Base-by-base conservation (phyloP, 176 grass and related monocot species). In the Hsuehochloa calcarea region DNA sequence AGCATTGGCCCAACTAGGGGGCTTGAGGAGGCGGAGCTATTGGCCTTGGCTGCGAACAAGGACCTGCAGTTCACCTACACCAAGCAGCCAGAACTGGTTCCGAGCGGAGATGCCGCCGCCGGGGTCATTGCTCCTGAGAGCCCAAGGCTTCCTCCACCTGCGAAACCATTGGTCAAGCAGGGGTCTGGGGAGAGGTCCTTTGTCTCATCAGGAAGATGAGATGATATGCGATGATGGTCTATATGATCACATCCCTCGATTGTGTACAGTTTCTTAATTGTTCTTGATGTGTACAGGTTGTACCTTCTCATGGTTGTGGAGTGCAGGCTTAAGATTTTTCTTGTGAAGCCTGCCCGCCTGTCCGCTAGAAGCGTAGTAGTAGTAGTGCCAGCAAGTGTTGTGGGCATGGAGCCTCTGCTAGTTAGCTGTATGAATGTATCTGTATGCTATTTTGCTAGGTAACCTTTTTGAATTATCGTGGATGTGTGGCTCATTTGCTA, bases 21-120 rank as follows among this genome's bases (percentile, higher is more conserved):
- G 34, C 82, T 99, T 1, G 96, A 96, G 56, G 96, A 96, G 43
- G 86, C 88, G 0, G 91, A 88, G 83, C 84, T 99, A 22, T 41
- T 96, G 66, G 90, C 96, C 20, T 83, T 99, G 70, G 91, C 93
- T 0, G 91, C 86, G 16, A 99, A 99, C 90, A 94, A 92, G 66
- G 96, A 96, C 73, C 86, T 99, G 67, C 51, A 90, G 59, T 99
- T 99, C 71, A 90, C 73, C 73, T 94, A 96, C 77, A 82, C 84
- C 34, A 91, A 81, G 49, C 87, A 88, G 43, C 93, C 86, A 46
- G 90, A 87, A 78, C 64, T 39, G 27, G 59, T 54, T 65, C 75
- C 80, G 0, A 55, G 11, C 0, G 89, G 82, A 55, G 77, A 82
- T 34, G 70, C 46, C 10, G 80, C 46, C 15, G 26, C 46, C 22